Conservation (phyloP, 495 filamentous ascomycete genomes). For the Gamarada debralockiae region DNA sequence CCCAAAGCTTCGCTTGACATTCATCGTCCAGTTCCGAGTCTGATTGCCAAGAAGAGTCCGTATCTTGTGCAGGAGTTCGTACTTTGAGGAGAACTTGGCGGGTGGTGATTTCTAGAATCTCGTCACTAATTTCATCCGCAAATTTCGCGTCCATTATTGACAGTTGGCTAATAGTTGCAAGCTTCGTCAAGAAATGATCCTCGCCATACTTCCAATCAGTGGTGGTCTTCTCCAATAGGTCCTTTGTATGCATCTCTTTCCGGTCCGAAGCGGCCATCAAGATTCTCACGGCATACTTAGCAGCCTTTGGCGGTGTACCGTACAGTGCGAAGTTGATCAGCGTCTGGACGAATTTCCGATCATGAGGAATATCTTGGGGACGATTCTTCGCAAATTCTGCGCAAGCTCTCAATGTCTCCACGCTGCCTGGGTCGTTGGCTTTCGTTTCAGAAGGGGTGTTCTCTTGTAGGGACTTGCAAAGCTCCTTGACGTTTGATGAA, state of each 20-base stretch:
- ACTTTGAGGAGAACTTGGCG: conserved; percentile 70
- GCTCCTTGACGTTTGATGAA: conserved; percentile 85
- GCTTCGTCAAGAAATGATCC: conserved; percentile 73
- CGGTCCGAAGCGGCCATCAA: conserved; percentile 76
- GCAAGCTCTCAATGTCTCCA: conserved; percentile 90
- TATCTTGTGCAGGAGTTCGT: conserved; percentile 47
- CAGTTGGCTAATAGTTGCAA: conserved; percentile 81
- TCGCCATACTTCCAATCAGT: conserved; percentile 74
- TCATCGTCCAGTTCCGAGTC: conserved; percentile 74
- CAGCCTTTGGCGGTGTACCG: conserved; percentile 75
- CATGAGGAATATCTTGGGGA: conserved; percentile 77
- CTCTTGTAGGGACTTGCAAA: conserved; percentile 79
- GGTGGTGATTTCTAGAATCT: conserved; percentile 74
- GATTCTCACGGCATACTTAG: conserved; percentile 91
- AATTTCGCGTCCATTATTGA: conserved; percentile 71
- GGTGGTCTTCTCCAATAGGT: conserved; percentile 69
- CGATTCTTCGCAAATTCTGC: conserved; percentile 79
- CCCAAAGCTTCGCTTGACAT: conserved; percentile 77
- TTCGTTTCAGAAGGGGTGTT: conserved; percentile 69
- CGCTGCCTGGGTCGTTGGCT: conserved; percentile 61
- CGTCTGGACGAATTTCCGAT: conserved; percentile 79
- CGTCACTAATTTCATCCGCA: conserved; percentile 62
- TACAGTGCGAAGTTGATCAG: conserved; percentile 76
- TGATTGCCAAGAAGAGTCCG: conserved; percentile 60
- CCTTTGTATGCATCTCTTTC: conserved; percentile 83